Evolutionary conservation across 2,329 filamentous ascomycete species (phyloP).

Genomic region (Ophiostoma sp.): DNA sequence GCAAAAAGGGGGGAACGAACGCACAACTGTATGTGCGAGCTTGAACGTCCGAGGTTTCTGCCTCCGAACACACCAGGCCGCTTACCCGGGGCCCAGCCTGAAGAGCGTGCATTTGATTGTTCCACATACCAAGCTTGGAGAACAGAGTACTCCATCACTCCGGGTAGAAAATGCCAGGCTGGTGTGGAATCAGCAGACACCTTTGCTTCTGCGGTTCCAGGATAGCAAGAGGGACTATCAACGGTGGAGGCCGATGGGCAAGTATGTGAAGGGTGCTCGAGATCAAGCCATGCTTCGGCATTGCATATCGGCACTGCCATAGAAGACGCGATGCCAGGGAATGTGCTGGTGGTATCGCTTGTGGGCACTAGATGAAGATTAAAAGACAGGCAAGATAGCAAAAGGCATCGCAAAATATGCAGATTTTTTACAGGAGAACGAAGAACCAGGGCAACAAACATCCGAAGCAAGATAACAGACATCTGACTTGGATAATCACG

Average conservation of each 20-base stretch:
- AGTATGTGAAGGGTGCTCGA: neutral
- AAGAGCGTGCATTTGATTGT: neutral
- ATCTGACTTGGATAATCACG: neutral
- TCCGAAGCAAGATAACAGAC: neutral
- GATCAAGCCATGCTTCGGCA: neutral
- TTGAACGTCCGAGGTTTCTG: neutral
- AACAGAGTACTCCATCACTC: no score
- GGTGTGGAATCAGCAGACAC: no score
- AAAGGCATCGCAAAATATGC: neutral
- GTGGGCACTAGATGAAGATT: neutral
- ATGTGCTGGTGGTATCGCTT: neutral
- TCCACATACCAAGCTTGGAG: no score
- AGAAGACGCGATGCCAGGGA: neutral
- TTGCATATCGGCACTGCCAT: neutral
- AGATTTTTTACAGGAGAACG: no score
- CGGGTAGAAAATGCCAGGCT: no score
- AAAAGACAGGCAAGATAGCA: neutral
- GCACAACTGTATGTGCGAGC: neutral
- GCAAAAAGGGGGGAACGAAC: no score
- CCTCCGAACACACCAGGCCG: neutral
- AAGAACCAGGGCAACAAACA: no score
- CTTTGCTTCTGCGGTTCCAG: neutral
- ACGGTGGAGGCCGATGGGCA: neutral
- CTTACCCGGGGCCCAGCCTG: neutral
- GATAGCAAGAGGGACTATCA: neutral